Conservation (phyloP, 257 asterid genomes). For the Gardenia jasminoides region DNA sequence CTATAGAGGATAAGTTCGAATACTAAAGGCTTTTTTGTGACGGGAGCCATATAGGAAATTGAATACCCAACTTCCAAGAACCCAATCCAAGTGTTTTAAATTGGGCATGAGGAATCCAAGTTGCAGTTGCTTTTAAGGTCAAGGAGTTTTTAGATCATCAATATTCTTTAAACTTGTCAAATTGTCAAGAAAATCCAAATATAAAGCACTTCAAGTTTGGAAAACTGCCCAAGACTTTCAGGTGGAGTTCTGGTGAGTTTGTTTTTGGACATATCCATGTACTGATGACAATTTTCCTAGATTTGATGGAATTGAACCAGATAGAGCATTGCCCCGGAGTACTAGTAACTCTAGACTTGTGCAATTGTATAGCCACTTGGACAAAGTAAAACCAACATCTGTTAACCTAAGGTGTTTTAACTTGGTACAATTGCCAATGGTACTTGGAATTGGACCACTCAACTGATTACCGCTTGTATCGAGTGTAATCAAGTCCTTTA, state of each 20-base stretch:
- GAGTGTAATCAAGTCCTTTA: background rate
- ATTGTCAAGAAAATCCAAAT: conserved; percentile 23
- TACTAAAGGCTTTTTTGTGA: background rate
- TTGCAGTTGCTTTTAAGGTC: conserved; percentile 18
- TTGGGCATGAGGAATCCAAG: conserved; percentile 34
- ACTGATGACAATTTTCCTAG: conserved; percentile 19
- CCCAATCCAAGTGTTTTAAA: background rate
- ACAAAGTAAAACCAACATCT: no score
- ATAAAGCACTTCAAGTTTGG: background rate
- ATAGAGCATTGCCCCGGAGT: background rate
- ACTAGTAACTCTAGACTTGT: no score
- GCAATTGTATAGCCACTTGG: no score
- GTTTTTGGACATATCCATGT: background rate
- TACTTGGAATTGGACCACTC: conserved; percentile 3
- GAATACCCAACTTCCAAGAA: conserved; percentile 21
- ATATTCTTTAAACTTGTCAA: conserved; percentile 11
- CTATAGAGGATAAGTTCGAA: conserved; percentile 26
- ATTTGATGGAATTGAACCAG: conserved; percentile 27
- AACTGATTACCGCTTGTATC: background rate
- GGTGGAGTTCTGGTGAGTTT: conserved; percentile 38
- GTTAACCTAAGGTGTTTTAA: no score
- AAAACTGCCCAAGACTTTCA: conserved; percentile 13
- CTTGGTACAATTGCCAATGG: background rate
- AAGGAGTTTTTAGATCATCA: conserved; percentile 17
- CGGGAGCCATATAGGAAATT: conserved; percentile 31